These are phyloP conservation scores for Zymoseptoria ardabiliae DNA, from an alignment of 2,329 filamentous ascomycete genomes.

Conservation along the genomic window DNA sequence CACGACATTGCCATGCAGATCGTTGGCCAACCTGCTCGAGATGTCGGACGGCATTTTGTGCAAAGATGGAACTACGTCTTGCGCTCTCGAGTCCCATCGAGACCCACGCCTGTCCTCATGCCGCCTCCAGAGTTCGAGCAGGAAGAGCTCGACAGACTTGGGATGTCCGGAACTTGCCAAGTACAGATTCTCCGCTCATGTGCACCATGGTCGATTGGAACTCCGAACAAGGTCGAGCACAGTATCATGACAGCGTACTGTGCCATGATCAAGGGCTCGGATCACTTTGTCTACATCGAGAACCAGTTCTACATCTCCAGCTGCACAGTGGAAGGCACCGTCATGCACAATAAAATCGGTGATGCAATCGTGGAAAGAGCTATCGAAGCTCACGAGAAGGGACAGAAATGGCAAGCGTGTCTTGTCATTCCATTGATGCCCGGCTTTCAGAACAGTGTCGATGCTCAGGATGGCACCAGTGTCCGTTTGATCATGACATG, in stretches of 20 bases:
- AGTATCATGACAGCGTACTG: constrained; percentile 95
- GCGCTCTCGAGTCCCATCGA: constrained; percentile 82
- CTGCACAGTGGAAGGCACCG: constrained; percentile 77
- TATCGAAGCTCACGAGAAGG: constrained; percentile 71
- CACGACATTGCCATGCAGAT: constrained; percentile 98
- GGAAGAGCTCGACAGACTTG: constrained; percentile 78
- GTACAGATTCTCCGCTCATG: constrained; percentile 92
- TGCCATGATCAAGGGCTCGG: constrained; percentile 87
- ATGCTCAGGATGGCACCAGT: constrained; percentile 87
- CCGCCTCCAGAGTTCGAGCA: constrained; percentile 87
- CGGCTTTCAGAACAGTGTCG: constrained; percentile 96
- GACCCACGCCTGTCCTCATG: constrained; percentile 86
- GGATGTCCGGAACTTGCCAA: constrained; percentile 88
- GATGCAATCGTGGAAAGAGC: constrained; percentile 91
- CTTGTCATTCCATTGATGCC: constrained; percentile 93
- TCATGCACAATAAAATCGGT: constrained; percentile 86
- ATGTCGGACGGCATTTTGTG: constrained; percentile 91
- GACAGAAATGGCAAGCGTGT: constrained; percentile 83
- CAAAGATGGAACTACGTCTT: constrained; percentile 97
- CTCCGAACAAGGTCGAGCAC: constrained; percentile 73
- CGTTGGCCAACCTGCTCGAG: constrained; percentile 87
- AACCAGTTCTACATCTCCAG: constrained; percentile 98
- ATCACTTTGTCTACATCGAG: constrained; percentile 97
- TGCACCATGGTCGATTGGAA: constrained; percentile 84
- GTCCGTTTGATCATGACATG: constrained; percentile 94